A percentile compares a stretch with the other conserved stretches of the same genome.
phyloP scores from a whole-genome alignment of 176 grass and related monocot genomes.

The Poa annua region DNA sequence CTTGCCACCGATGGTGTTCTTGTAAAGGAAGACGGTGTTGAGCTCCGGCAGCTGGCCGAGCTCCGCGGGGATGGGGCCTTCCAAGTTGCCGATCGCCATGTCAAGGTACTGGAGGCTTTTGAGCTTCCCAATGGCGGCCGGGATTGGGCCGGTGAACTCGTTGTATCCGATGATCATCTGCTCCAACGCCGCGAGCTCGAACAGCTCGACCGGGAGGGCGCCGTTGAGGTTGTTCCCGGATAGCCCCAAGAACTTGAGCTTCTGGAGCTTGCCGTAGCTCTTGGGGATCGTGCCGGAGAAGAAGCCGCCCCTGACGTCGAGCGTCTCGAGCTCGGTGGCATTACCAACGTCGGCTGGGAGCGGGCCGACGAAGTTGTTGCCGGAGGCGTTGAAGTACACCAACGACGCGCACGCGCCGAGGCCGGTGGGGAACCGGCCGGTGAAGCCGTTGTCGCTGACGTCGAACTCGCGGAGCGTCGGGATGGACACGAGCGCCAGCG shows the following conservation, averaged over 20 bases:
- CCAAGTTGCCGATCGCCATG: conserved; percentile 76
- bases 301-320: conserved; percentile 87
- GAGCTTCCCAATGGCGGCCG: conserved; percentile 73
- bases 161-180: conserved; percentile 94
- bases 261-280: conserved; percentile 66
- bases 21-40: conserved; percentile 79
- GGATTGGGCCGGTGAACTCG: conserved; percentile 77
- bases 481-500: conserved; percentile 51
- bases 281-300: conserved; percentile 76
- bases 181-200: conserved; percentile 76
- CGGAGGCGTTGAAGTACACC: conserved; percentile 74
- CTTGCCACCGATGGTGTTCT: conserved; percentile 74
- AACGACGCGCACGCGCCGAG: conserved; percentile 56
- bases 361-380: conserved; percentile 86
- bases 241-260: conserved; percentile 84
- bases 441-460: conserved; percentile 91
- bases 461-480: conserved; percentile 63
- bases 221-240: conserved; percentile 95
- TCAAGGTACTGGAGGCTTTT: conserved; percentile 82
- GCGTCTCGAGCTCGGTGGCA: conserved; percentile 56
- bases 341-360: conserved; percentile 71
- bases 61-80: conserved; percentile 69
- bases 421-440: conserved; percentile 67
- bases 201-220: conserved; percentile 64
- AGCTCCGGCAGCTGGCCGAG: conserved; percentile 64